A percentile compares a stretch with the other conserved stretches of the same genome.
These are phyloP conservation scores for Alnus glutinosa DNA, from an alignment of 306 rosid genomes.

Conservation along the genomic window DNA sequence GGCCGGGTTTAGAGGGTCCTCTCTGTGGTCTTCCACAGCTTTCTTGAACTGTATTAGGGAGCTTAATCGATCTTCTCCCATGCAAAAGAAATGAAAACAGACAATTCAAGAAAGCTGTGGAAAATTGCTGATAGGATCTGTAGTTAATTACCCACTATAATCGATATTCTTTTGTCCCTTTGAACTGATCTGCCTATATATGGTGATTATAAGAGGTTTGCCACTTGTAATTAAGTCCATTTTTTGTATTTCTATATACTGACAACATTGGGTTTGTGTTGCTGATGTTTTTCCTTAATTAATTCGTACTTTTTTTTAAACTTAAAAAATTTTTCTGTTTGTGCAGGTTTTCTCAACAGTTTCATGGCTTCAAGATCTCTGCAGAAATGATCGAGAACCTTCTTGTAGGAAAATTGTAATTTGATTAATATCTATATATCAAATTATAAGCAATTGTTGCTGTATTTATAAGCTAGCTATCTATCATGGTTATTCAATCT, in stretches of 20 bases:
- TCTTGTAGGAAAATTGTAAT: neutral
- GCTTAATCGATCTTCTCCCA: neutral
- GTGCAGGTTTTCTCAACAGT: neutral
- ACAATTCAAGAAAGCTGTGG: conserved; percentile 59
- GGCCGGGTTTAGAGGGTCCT: conserved; percentile 34
- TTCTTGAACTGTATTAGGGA: conserved; percentile 63
- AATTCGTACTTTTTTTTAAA: neutral
- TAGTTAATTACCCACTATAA: neutral
- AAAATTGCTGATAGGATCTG: conserved; percentile 48
- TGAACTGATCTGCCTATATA: too few species aligned
- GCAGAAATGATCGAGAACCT: neutral
- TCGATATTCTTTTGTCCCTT: too few species aligned
- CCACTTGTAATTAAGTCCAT: too few species aligned
- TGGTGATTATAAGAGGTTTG: neutral
- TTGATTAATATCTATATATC: neutral
- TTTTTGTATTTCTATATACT: neutral
- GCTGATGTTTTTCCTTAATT: neutral
- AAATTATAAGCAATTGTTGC: neutral
- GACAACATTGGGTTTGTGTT: neutral
- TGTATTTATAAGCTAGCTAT: too few species aligned
- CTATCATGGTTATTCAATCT: too few species aligned
- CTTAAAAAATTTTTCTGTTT: neutral
- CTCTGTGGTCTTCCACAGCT: conserved; percentile 68
- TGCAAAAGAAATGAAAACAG: conserved; percentile 13
- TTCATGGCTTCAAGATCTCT: neutral